Conservation (phyloP, 2,329 filamentous ascomycete species). For the Cytospora schulzeri region DNA sequence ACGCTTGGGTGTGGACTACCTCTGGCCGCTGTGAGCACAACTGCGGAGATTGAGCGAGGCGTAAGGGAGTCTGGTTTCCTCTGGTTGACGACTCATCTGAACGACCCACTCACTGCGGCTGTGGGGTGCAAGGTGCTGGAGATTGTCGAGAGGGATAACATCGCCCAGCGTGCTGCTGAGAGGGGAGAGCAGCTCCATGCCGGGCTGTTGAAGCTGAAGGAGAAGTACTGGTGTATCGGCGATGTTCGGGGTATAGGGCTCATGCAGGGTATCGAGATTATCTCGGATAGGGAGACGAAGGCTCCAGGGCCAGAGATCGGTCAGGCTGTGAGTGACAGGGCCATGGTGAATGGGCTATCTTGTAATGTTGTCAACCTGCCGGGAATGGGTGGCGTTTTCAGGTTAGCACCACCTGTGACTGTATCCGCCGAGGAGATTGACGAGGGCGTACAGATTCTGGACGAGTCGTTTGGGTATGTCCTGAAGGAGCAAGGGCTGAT, state of each 20-base stretch:
- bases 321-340: conserved; percentile 44
- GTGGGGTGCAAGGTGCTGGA: conserved; percentile 58
- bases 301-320: conserved; percentile 47
- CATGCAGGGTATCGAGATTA: conserved; percentile 54
- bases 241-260: conserved; percentile 55
- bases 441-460: conserved; percentile 51
- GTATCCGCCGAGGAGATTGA: conserved; percentile 48
- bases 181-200: conserved; percentile 46
- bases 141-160: conserved; percentile 51
- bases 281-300: conserved; percentile 46
- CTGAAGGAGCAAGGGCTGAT: conserved; percentile 21
- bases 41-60: conserved; percentile 47
- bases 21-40: conserved; percentile 52
- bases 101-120: conserved; percentile 55
- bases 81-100: conserved; percentile 56
- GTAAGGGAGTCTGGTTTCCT: conserved; percentile 49
- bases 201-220: conserved; percentile 47
- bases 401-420: conserved; percentile 54
- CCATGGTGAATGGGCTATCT: conserved; percentile 49
- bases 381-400: conserved; percentile 52
- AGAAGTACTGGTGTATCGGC: conserved; percentile 55
- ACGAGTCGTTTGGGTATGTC: conserved; percentile 47
- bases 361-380: conserved; percentile 51
- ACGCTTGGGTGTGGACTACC: conserved; percentile 57
- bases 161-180: conserved; percentile 44